These are phyloP conservation scores for Sporothrix humicola DNA, from an alignment of 2,329 filamentous ascomycete genomes.

Conservation along the genomic window DNA sequence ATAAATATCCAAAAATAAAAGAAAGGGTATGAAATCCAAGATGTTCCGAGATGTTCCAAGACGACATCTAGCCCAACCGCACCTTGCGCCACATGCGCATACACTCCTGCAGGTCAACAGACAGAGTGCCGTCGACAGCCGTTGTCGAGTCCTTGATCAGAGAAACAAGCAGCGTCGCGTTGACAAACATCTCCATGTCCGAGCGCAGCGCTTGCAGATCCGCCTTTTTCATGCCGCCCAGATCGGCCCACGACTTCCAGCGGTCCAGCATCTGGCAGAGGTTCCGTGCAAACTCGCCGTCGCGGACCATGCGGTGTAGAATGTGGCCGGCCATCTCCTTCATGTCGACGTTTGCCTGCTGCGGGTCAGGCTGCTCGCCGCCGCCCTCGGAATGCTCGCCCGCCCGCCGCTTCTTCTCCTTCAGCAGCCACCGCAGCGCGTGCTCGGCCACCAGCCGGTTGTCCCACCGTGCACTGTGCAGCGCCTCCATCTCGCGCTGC, in stretches of 20 bases:
- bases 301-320: constrained; percentile 59
- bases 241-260: constrained; percentile 62
- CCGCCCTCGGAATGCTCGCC: not conserved
- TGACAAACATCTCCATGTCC: constrained; percentile 52
- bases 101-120: constrained; percentile 61
- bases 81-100: constrained; percentile 60
- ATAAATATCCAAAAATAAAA: not conserved
- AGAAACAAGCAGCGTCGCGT: constrained; percentile 55
- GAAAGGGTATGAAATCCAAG: not conserved
- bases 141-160: constrained; percentile 54
- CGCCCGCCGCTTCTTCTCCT: not conserved
- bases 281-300: constrained; percentile 50
- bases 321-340: constrained; percentile 54
- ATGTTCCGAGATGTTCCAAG: not conserved
- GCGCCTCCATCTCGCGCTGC: constrained; percentile 54
- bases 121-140: constrained; percentile 55
- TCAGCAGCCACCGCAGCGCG: constrained; percentile 53
- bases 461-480: constrained; percentile 61
- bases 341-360: constrained; percentile 34
- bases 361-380: not conserved
- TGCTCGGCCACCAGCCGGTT: constrained; percentile 54
- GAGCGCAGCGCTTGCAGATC: constrained; percentile 51
- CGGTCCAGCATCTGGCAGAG: constrained; percentile 55
- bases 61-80: constrained; percentile 49
- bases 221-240: constrained; percentile 58